Percentiles rank a stretch among this genome's conserved stretches.
Evolutionary conservation across 371 early-diverging fungal species (phyloP).

Genomic region (Amoeboaphelidium protococcarum): DNA sequence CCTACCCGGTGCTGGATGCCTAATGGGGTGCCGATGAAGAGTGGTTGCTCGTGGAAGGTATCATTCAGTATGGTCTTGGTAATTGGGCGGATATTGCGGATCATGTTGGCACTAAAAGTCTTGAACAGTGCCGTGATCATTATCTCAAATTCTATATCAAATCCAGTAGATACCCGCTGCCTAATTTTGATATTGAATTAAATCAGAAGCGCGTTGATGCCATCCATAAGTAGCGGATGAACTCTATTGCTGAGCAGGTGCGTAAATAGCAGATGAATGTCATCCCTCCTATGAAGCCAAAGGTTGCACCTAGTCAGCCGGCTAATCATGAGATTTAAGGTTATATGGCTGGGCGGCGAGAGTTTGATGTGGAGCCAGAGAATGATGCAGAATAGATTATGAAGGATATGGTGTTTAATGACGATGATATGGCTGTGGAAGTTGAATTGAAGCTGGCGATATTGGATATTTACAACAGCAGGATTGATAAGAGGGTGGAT

Average conservation of each 20-base stretch:
- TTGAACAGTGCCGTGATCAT: conserved; percentile 66
- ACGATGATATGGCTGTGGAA: conserved; percentile 56
- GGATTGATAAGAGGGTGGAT: conserved; percentile 52
- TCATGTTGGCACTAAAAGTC: conserved; percentile 68
- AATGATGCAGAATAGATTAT: conserved; percentile 83
- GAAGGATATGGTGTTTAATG: conserved; percentile 73
- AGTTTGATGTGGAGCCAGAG: conserved; percentile 90
- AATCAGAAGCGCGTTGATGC: neutral
- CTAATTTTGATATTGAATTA: too few relatives aligned
- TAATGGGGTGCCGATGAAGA: conserved; percentile 97
- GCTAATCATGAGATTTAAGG: conserved; percentile 82
- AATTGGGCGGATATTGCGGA: conserved; percentile 90
- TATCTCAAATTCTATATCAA: conserved; percentile 60
- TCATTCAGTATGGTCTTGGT: conserved; percentile 78
- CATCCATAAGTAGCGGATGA: conserved; percentile 11
- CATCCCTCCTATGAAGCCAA: neutral
- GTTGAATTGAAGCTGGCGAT: conserved; percentile 67
- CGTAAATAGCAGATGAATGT: too few relatives aligned
- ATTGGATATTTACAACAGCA: conserved; percentile 69
- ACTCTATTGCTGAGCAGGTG: neutral
- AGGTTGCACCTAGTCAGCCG: conserved; percentile 56
- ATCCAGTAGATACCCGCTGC: conserved; percentile 44
- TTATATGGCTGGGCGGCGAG: conserved; percentile 90
- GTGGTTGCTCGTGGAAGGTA: conserved; percentile 67
- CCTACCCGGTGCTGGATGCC: conserved; percentile 52